phyloP scores from a whole-genome alignment of 2,329 filamentous ascomycete species.

The Lizonia empirigonia region DNA sequence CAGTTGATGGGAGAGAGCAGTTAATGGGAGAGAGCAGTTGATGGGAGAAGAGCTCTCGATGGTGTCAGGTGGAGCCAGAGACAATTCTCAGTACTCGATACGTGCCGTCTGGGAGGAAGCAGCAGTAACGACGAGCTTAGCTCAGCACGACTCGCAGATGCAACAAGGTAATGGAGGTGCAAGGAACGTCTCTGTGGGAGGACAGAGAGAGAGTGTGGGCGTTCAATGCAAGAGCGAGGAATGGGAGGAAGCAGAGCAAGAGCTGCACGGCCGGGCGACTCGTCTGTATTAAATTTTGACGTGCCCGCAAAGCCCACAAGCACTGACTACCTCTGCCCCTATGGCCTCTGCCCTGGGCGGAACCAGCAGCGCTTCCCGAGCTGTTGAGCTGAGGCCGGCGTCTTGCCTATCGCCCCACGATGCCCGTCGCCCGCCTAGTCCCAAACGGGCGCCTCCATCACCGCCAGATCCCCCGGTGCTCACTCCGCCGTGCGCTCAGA shows the following conservation, averaged over 20 bases:
- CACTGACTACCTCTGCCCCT: conserved; percentile 14
- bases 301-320: conserved; percentile 14
- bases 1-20: no score
- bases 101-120: conserved; percentile 14
- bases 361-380: conserved; percentile 40
- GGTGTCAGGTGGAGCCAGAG: conserved; percentile 15
- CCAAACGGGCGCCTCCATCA: conserved; percentile 6
- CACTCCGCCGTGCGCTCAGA: no score
- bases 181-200: no score
- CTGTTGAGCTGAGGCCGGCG: conserved; percentile 45
- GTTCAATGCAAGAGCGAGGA: conserved; percentile 5
- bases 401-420: conserved; percentile 33
- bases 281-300: conserved; percentile 36
- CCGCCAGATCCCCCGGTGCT: no score
- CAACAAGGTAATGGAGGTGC: no score
- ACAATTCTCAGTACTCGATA: conserved; percentile 17
- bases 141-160: conserved; percentile 13
- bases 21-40: conserved; percentile 29
- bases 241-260: conserved; percentile 14
- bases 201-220: no score
- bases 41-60: no score
- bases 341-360: conserved; percentile 10
- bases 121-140: conserved; percentile 12
- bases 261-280: conserved; percentile 12
- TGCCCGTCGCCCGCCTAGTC: conserved; percentile 35